phyloP scores from a whole-genome alignment of 1,284 basidiomycete genomes.

The Wolfiporia cocos region DNA sequence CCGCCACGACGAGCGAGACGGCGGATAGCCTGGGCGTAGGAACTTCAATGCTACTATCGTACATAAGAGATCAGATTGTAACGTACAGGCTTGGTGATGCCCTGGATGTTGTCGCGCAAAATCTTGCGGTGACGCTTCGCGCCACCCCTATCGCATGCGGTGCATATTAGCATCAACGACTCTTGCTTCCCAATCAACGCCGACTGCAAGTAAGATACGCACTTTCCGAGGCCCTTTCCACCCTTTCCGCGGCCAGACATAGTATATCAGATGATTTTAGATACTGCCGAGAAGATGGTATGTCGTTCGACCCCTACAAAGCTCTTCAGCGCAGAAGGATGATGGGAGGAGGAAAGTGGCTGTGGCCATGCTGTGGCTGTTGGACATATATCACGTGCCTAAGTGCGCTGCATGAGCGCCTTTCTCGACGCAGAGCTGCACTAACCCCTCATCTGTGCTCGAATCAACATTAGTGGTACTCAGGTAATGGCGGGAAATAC shows the following conservation, averaged over 20 bases:
- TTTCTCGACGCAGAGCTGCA: too few species aligned
- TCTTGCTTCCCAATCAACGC: background rate
- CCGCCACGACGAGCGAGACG: constrained; percentile 83
- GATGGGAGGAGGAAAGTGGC: too few species aligned
- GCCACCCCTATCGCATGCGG: constrained; percentile 26
- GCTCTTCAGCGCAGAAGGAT: too few species aligned
- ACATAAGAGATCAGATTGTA: background rate
- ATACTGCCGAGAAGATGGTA: constrained; percentile 6
- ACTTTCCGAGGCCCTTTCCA: constrained; percentile 37
- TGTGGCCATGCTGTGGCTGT: too few species aligned
- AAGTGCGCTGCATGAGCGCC: too few species aligned
- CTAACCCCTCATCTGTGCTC: too few species aligned
- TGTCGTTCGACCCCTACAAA: too few species aligned
- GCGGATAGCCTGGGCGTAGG: constrained; percentile 55
- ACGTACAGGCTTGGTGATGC: constrained; percentile 48
- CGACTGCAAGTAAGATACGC: constrained; percentile 1
- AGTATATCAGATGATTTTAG: too few species aligned
- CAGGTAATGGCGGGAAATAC: too few species aligned
- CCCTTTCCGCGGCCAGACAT: constrained; percentile 66
- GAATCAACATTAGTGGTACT: too few species aligned
- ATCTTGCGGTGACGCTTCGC: constrained; percentile 64
- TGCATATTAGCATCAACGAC: constrained; percentile 1
- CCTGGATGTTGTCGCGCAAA: constrained; percentile 66
- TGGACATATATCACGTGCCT: too few species aligned
- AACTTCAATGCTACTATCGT: constrained; percentile 30